Conservation (phyloP, 2,329 filamentous ascomycete species). For the Erysiphe pulchra region DNA sequence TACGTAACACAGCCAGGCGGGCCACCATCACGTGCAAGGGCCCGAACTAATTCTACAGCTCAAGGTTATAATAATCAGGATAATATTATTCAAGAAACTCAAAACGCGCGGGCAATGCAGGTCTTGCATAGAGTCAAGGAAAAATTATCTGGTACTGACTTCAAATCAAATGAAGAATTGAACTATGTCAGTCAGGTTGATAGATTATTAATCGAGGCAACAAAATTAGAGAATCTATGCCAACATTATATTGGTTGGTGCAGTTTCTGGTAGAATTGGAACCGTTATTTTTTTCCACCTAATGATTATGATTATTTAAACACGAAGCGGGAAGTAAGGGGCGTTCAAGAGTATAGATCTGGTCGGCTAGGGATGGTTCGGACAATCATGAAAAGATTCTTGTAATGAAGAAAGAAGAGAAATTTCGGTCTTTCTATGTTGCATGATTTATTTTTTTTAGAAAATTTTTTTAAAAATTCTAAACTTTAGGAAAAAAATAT, state of each 20-base stretch:
- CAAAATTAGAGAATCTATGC: slow-evolving; percentile 88
- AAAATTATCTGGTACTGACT: slow-evolving; percentile 85
- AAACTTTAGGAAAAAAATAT: too few relatives aligned
- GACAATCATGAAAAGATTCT: not conserved
- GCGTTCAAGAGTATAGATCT: not conserved
- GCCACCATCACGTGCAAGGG: slow-evolving; percentile 25
- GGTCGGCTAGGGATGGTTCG: not conserved
- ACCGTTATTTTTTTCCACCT: not conserved
- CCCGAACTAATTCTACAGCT: slow-evolving; percentile 32
- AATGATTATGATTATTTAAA: not conserved
- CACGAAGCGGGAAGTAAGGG: not conserved
- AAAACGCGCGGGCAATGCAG: slow-evolving; percentile 80
- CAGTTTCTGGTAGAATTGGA: slow-evolving; percentile 55
- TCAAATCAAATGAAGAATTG: slow-evolving; percentile 65
- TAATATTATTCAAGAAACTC: slow-evolving; percentile 39
- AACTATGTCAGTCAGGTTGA: slow-evolving; percentile 74
- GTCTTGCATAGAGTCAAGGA: slow-evolving; percentile 80
- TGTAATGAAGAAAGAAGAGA: too few relatives aligned
- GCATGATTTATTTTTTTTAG: too few relatives aligned
- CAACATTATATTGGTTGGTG: slow-evolving; percentile 99
- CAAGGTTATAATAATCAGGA: slow-evolving; percentile 12
- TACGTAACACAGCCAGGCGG: slow-evolving; percentile 15
- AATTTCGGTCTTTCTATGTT: too few relatives aligned
- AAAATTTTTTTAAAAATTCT: too few relatives aligned
- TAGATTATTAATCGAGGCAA: slow-evolving; percentile 82